Percentiles rank a stretch among this genome's conserved stretches.
Conservation (phyloP, 345 rosid species). For the Aquilaria malaccensis region DNA sequence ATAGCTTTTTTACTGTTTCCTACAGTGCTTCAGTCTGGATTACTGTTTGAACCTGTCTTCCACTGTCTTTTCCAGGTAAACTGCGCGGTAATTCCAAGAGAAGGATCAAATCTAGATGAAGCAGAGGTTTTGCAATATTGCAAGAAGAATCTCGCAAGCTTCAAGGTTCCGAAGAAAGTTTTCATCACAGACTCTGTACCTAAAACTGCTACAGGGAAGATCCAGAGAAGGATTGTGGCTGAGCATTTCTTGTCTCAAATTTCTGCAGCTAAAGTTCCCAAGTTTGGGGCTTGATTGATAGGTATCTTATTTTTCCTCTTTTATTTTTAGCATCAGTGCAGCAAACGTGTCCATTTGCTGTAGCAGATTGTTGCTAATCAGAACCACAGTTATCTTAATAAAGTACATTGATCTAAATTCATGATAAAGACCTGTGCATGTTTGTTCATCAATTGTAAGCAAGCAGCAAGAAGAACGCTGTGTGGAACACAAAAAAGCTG, state of each 20-base stretch:
- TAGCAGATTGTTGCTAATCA: too few species aligned
- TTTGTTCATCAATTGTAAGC: too few species aligned
- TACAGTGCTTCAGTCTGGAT: neutral
- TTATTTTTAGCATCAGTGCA: too few species aligned
- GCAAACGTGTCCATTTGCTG: too few species aligned
- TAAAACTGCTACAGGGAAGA: conserved; percentile 57
- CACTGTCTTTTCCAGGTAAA: conserved; percentile 43
- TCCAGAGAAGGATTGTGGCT: conserved; percentile 60
- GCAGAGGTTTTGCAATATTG: conserved; percentile 53
- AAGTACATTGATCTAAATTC: too few species aligned
- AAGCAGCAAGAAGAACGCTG: neutral
- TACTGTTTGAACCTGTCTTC: neutral
- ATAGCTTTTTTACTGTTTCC: neutral
- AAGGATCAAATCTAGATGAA: conserved; percentile 45
- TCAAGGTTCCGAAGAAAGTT: conserved; percentile 76
- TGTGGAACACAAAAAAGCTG: too few species aligned
- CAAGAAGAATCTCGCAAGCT: conserved; percentile 72
- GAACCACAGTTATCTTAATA: too few species aligned
- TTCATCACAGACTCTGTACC: conserved; percentile 47
- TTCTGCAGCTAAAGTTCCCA: conserved; percentile 33
- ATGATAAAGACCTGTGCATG: too few species aligned
- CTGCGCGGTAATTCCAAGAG: conserved; percentile 82
- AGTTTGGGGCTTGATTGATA: conserved; percentile 31
- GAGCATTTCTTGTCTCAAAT: conserved; percentile 57
- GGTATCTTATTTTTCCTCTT: too few species aligned